Percentiles rank a stretch among this genome's conserved stretches.
Conservation (phyloP, 352 stramenopile genomes). For the Phytophthora syringae region DNA sequence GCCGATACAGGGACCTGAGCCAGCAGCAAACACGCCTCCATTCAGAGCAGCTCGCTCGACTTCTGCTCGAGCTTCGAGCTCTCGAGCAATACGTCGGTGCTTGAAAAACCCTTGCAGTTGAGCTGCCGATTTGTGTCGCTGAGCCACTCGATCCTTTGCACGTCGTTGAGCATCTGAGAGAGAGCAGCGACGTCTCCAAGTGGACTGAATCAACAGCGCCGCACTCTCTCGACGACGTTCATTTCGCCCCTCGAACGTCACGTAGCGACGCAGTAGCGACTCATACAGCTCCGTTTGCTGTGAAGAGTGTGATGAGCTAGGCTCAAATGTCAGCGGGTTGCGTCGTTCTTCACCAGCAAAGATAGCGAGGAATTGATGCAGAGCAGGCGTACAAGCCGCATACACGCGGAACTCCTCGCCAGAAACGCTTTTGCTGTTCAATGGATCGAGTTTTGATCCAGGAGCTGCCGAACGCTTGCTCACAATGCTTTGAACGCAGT, state of each 20-base stretch:
- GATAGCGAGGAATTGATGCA: slow-evolving; percentile 57
- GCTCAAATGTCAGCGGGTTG: slow-evolving; percentile 65
- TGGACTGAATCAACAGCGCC: slow-evolving; percentile 65
- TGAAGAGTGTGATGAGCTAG: slow-evolving; percentile 18
- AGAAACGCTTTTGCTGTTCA: slow-evolving; percentile 17
- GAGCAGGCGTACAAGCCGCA: slow-evolving; percentile 36
- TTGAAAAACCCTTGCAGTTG: slow-evolving; percentile 65
- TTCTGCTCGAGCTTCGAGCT: slow-evolving; percentile 61
- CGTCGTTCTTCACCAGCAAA: slow-evolving; percentile 68
- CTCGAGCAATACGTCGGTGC: slow-evolving; percentile 48
- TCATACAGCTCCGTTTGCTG: slow-evolving; percentile 56
- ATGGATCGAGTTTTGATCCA: not conserved
- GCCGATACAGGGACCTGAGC: slow-evolving; percentile 51
- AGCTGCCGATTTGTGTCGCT: slow-evolving; percentile 53
- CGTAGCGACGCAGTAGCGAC: slow-evolving; percentile 46
- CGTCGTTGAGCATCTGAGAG: slow-evolving; percentile 35
- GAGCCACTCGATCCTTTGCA: slow-evolving; percentile 22
- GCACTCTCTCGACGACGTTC: slow-evolving; percentile 43
- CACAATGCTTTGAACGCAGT: slow-evolving; percentile 26
- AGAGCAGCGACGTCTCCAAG: slow-evolving; percentile 64
- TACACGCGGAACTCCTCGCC: slow-evolving; percentile 44
- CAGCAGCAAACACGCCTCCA: slow-evolving; percentile 58
- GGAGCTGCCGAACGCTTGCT: not conserved
- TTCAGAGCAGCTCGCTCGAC: slow-evolving; percentile 62
- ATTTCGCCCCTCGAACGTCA: slow-evolving; percentile 57